Conservation (phyloP, 306 rosid species). For the Begonia fuchsioides region DNA sequence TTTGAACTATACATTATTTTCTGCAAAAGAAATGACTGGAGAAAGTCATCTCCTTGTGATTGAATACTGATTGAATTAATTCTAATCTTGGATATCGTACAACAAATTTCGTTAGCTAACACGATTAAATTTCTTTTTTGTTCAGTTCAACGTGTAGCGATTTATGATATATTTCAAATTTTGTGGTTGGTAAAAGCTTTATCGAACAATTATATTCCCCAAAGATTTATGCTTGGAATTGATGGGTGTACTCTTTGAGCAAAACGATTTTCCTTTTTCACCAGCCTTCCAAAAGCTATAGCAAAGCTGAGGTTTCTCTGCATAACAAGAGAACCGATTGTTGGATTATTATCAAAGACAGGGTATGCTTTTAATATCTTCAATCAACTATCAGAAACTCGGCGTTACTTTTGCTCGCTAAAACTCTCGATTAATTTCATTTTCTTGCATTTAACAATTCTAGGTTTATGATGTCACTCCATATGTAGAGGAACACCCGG, state of each 20-base stretch:
- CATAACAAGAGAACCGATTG: conserved; percentile 82
- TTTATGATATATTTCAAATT: background rate
- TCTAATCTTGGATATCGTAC: too few species aligned
- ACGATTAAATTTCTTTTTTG: background rate
- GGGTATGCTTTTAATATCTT: conserved; percentile 23
- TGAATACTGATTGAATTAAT: too few species aligned
- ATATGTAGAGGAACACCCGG: conserved; percentile 95
- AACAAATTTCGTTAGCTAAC: background rate
- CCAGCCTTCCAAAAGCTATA: conserved; percentile 45
- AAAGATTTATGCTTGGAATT: background rate
- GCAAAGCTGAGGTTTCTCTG: conserved; percentile 44
- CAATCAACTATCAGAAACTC: conserved; percentile 2
- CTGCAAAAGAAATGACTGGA: too few species aligned
- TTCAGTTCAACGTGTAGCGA: background rate
- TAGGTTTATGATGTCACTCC: conserved; percentile 88
- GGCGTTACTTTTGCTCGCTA: conserved; percentile 2
- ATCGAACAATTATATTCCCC: too few species aligned
- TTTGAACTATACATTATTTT: too few species aligned
- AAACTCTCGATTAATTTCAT: conserved; percentile 6
- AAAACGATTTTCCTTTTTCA: conserved; percentile 11
- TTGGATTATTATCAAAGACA: conserved; percentile 88
- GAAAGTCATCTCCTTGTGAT: too few species aligned
- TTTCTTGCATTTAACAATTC: background rate
- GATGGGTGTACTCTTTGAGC: background rate
- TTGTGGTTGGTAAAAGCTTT: too few species aligned